phyloP scores from a whole-genome alignment of 805 yeast species.

The Metschnikowia colocasiae region DNA sequence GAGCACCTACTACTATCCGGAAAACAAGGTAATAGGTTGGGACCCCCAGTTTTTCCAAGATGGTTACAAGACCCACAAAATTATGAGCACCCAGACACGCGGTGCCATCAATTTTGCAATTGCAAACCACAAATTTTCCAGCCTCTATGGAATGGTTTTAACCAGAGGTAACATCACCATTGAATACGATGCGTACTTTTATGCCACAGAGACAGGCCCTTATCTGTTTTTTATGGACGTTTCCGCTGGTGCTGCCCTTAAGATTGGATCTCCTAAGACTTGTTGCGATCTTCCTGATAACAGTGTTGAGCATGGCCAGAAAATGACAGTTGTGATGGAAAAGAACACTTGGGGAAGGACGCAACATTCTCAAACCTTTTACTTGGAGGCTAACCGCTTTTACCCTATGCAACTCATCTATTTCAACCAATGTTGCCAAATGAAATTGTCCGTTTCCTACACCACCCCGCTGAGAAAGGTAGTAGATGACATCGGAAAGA shows the following conservation, averaged over 20 bases:
- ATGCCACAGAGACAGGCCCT: constrained; percentile 2
- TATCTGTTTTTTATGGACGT: background rate
- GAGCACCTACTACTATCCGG: background rate
- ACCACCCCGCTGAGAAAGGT: background rate
- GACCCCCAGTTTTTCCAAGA: background rate
- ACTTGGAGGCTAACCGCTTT: constrained; percentile 2
- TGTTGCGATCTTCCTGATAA: constrained; percentile 7
- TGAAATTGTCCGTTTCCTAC: background rate
- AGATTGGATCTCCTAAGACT: constrained; percentile 1
- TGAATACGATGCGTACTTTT: constrained; percentile 4
- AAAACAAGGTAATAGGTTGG: background rate
- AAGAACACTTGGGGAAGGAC: background rate
- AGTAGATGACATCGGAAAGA: background rate
- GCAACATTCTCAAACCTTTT: background rate
- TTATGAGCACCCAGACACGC: background rate
- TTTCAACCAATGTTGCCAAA: constrained; percentile 7
- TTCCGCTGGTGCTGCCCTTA: constrained; percentile 5
- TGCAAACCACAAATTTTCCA: background rate
- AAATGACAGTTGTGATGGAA: background rate
- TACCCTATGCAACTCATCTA: constrained; percentile 12
- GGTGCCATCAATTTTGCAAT: background rate
- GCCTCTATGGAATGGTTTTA: background rate
- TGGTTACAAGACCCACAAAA: background rate
- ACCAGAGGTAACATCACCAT: constrained; percentile 1
- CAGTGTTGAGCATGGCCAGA: background rate